A percentile compares a stretch with the other conserved stretches of the same genome.
These are phyloP conservation scores for Arthrobotrys pseudoclavata DNA, from an alignment of 2,329 filamentous ascomycete genomes.

Conservation along the genomic window DNA sequence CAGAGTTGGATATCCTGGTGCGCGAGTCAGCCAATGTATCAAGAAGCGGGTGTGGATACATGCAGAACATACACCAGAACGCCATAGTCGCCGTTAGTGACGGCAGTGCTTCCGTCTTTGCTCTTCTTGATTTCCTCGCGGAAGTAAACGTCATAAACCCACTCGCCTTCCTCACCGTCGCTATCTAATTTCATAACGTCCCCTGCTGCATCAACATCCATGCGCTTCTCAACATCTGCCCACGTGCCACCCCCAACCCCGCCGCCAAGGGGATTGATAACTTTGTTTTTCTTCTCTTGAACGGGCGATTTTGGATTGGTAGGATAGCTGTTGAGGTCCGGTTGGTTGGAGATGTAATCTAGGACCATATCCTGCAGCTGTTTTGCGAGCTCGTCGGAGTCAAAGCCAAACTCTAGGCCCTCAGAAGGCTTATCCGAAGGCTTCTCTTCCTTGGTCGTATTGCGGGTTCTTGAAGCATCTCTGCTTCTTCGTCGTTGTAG, in stretches of 20 bases:
- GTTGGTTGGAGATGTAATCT: slow-evolving; percentile 62
- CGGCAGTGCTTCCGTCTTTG: slow-evolving; percentile 43
- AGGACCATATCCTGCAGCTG: slow-evolving; percentile 63
- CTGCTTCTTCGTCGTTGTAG: slow-evolving; percentile 30
- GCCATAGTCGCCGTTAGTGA: slow-evolving; percentile 59
- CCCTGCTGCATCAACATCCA: slow-evolving; percentile 46
- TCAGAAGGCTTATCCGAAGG: slow-evolving; percentile 37
- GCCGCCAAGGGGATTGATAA: slow-evolving; percentile 61
- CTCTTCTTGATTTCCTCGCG: slow-evolving; percentile 61
- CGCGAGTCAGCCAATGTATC: slow-evolving; percentile 34
- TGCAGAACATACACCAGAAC: slow-evolving; percentile 57
- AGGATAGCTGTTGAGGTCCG: slow-evolving; percentile 61
- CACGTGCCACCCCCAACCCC: slow-evolving; percentile 63
- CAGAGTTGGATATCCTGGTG: slow-evolving; percentile 58
- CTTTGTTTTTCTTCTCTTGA: slow-evolving; percentile 47
- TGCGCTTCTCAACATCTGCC: slow-evolving; percentile 58
- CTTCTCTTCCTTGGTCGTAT: slow-evolving; percentile 41
- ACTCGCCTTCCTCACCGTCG: slow-evolving; percentile 60
- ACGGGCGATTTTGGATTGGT: slow-evolving; percentile 44
- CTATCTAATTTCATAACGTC: slow-evolving; percentile 58
- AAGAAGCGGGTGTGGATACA: slow-evolving; percentile 12
- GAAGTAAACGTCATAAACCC: slow-evolving; percentile 64
- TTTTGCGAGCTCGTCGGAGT: slow-evolving; percentile 60
- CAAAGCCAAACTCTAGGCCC: slow-evolving; percentile 55
- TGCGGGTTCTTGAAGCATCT: slow-evolving; percentile 24